Percentiles rank a stretch among this genome's conserved stretches.
phyloP scores from a whole-genome alignment of 352 stramenopile genomes.

The Pythium vanterpoolii region DNA sequence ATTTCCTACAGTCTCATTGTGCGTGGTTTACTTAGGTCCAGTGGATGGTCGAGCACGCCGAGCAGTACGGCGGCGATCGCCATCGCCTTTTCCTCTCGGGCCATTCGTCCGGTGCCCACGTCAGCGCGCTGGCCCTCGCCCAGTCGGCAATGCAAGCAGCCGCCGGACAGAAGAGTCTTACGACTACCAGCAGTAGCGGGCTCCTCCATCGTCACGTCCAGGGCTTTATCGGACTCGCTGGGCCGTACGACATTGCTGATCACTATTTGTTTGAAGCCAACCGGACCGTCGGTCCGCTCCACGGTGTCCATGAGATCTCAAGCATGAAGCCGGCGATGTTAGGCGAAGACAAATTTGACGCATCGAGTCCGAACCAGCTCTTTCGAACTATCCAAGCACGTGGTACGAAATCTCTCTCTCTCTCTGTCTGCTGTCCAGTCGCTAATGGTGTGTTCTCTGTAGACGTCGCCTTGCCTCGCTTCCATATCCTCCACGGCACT shows the following conservation, averaged over 20 bases:
- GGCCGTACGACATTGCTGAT: conserved; percentile 70
- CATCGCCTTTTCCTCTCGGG: conserved; percentile 50
- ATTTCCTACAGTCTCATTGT: background rate
- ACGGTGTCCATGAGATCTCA: conserved; percentile 71
- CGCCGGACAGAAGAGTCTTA: background rate
- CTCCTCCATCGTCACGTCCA: conserved; percentile 26
- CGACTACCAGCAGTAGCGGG: background rate
- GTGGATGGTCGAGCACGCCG: conserved; percentile 52
- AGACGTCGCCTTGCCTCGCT: conserved; percentile 42
- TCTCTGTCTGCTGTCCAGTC: background rate
- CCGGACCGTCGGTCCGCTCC: conserved; percentile 39
- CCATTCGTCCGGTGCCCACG: conserved; percentile 62
- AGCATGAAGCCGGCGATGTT: conserved; percentile 77
- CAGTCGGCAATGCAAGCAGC: conserved; percentile 39
- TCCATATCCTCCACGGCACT: conserved; percentile 56
- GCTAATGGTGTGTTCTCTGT: background rate
- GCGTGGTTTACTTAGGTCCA: conserved; percentile 32
- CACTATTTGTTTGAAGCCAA: conserved; percentile 72
- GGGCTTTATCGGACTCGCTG: conserved; percentile 63
- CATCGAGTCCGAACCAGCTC: conserved; percentile 45
- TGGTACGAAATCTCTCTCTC: conserved; percentile 4
- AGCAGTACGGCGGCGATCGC: conserved; percentile 44
- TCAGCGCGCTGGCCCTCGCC: conserved; percentile 50
- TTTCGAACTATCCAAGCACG: conserved; percentile 23
- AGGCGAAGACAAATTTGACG: conserved; percentile 50